Base-by-base conservation (phyloP, 1,284 basidiomycete genomes). In the Marasmius sp. region DNA sequence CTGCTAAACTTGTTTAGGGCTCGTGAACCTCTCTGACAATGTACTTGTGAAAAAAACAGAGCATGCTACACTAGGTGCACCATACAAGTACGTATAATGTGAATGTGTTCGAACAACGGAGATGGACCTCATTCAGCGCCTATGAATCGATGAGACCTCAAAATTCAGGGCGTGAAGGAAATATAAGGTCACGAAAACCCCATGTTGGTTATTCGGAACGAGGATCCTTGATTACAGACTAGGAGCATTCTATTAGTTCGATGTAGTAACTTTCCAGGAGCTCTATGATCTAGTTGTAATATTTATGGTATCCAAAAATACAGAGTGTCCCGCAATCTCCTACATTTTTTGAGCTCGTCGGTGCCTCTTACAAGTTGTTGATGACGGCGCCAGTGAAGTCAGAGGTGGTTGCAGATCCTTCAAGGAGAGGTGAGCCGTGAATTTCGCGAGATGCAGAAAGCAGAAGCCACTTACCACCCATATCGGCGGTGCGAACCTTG, bases 301-400 rank as follows among this genome's bases (percentile, higher is more conserved):
- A 37, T 49, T 20, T 11, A 10, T n/a, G 9, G 34, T 54, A 54
- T 54, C 52, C 52, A 54, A 54, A 27, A 54, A 54, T 34, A 54
- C 16, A 54, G 33, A n/a, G 34, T 33, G 50, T 16, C 50, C 14
- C 27, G 16, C 50, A 52, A 34, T 54, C 52, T 37, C 34, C 34
- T 27, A 12, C 16, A 10, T 37, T 36, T 37, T 37, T 37, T 37
- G 12, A 34, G 9, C n/a, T 36, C 52, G 11, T 54, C 34, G 5
- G 8, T 8, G 8, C 33, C 16, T 54, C n/a, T n/a, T 36, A 54
- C 56, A 92, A 78, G 69, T 85, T 88, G 77, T 89, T 86, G 78
- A 96, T 93, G 74, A 97, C 85, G 59, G 91, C 95, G 60, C 89
- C 81, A 51, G 95, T 98, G 80, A 97, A 95, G 70, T 97, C 94